Conservation (phyloP, 208 protist genomes). For the Trypanosoma lewisi region DNA sequence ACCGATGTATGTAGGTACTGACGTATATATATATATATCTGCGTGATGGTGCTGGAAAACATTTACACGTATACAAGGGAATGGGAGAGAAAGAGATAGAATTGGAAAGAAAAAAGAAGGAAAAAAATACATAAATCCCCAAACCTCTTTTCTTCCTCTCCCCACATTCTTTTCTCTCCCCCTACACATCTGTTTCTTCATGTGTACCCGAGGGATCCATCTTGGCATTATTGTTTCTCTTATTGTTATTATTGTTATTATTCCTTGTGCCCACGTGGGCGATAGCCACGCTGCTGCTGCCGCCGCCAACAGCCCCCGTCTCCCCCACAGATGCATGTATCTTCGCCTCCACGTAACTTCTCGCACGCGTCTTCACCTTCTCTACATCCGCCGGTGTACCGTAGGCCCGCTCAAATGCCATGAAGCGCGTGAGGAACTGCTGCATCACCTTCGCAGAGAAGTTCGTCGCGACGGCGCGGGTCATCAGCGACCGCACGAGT, state of each 20-base stretch:
- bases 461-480: slow-evolving; percentile 77
- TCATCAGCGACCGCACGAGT: slow-evolving; percentile 69
- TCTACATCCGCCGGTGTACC: slow-evolving; percentile 81
- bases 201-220: not conserved
- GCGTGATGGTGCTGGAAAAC: no score
- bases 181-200: slow-evolving; percentile 1
- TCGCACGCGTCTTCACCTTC: slow-evolving; percentile 92
- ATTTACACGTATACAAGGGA: no score
- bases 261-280: not conserved
- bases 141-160: not conserved
- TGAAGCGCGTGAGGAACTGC: slow-evolving; percentile 95
- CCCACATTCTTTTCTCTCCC: not conserved
- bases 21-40: no score
- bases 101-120: not conserved
- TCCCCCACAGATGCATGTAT: slow-evolving; percentile 42
- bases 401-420: slow-evolving; percentile 94
- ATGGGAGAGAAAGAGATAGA: not conserved
- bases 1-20: no score
- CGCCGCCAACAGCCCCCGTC: not conserved
- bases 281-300: no score
- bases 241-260: not conserved
- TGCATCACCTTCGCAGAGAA: slow-evolving; percentile 89
- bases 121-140: not conserved
- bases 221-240: not conserved
- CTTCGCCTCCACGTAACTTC: slow-evolving; percentile 91